A percentile compares a stretch with the other conserved stretches of the same genome.
These are phyloP conservation scores for Apiospora hydei DNA, from an alignment of 2,329 filamentous ascomycete species.

Conservation along the genomic window DNA sequence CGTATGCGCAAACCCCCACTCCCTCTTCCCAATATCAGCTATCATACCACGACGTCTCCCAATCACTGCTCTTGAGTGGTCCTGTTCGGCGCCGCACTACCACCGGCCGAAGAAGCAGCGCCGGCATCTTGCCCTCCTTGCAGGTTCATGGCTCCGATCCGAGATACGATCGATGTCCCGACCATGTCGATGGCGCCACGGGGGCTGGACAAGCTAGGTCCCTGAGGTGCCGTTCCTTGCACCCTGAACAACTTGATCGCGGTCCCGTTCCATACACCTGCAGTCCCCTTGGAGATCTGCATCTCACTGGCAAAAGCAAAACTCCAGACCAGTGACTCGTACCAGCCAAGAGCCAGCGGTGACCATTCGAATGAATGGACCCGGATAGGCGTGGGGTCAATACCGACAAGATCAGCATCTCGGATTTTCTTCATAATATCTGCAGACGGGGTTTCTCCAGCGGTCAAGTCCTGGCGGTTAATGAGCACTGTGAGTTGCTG, in stretches of 20 bases:
- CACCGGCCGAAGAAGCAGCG: neutral
- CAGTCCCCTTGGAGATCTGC: constrained; percentile 83
- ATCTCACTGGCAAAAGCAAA: constrained; percentile 92
- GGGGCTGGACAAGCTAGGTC: constrained; percentile 83
- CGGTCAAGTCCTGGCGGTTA: constrained; percentile 55
- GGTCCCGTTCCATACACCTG: constrained; percentile 94
- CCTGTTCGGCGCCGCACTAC: neutral
- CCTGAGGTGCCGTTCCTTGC: constrained; percentile 80
- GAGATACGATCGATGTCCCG: constrained; percentile 85
- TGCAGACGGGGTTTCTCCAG: constrained; percentile 49
- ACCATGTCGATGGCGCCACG: constrained; percentile 93
- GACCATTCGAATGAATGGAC: constrained; percentile 97
- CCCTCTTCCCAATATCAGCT: neutral
- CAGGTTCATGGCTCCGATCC: constrained; percentile 83
- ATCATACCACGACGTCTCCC: neutral
- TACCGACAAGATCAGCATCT: constrained; percentile 69
- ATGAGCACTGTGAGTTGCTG: constrained; percentile 68
- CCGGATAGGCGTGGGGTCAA: constrained; percentile 77
- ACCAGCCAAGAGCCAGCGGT: constrained; percentile 89
- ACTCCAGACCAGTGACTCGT: constrained; percentile 92
- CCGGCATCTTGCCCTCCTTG: constrained; percentile 48
- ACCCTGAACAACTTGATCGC: constrained; percentile 87
- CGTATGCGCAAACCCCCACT: neutral
- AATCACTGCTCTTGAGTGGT: neutral
- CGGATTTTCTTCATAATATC: constrained; percentile 63